Conservation (phyloP, 495 filamentous ascomycete genomes). For the Xylaria grammica region DNA sequence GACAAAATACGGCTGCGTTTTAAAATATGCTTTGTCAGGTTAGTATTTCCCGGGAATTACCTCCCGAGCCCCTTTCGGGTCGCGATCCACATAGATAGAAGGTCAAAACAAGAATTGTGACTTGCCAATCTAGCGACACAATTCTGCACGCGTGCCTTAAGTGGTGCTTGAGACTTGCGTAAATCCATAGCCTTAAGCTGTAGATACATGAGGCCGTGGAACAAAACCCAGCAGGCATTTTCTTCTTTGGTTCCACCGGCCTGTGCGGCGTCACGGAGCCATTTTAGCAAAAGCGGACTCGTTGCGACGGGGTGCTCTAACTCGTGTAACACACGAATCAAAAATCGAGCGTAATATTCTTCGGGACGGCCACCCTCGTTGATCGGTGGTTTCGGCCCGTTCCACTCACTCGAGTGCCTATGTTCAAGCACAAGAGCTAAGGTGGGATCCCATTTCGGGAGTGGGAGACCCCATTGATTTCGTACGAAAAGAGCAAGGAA, state of each 20-base stretch:
- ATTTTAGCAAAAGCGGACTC: constrained; percentile 14
- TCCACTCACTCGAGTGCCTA: not conserved
- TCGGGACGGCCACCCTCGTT: constrained; percentile 10
- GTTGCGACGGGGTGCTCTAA: constrained; percentile 1
- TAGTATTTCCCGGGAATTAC: too few species aligned
- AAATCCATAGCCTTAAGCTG: constrained; percentile 31
- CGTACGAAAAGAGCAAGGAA: constrained; percentile 21
- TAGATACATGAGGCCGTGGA: constrained; percentile 33
- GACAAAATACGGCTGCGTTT: too few species aligned
- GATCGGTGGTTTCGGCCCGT: not conserved
- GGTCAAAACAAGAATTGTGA: too few species aligned
- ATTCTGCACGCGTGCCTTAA: not conserved
- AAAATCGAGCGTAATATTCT: constrained; percentile 29
- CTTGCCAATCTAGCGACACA: not conserved
- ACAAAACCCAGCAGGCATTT: constrained; percentile 28
- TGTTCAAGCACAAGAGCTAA: constrained; percentile 9
- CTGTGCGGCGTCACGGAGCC: constrained; percentile 19
- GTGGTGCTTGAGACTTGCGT: not conserved
- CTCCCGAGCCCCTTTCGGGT: too few species aligned
- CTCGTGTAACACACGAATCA: constrained; percentile 11
- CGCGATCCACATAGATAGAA: too few species aligned
- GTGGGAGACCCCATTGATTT: constrained; percentile 22
- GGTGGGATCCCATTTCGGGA: constrained; percentile 22
- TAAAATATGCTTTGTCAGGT: too few species aligned
- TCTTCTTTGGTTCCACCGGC: not conserved